These are phyloP conservation scores for Penicillium sp. DNA, from an alignment of 2,329 filamentous ascomycete genomes.

Conservation along the genomic window DNA sequence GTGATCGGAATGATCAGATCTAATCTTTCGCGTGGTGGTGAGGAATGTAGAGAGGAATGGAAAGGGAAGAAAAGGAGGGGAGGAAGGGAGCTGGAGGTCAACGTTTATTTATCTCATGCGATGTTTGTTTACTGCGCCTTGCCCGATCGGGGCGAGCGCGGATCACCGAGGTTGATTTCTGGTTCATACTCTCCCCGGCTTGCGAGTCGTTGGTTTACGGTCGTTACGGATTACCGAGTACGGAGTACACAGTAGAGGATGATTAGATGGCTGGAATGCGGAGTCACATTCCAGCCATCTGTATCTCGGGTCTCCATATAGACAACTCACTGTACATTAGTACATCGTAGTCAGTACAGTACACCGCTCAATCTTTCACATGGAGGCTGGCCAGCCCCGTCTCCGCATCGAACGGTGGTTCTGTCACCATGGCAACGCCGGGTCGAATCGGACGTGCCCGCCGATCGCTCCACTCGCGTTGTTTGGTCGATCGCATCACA, in stretches of 20 bases:
- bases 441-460: slow-evolving; percentile 19
- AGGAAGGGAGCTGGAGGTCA: slow-evolving; percentile 7
- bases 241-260: too few relatives aligned
- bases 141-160: slow-evolving; percentile 19
- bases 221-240: neutral
- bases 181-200: neutral
- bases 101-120: slow-evolving; percentile 26
- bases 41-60: slow-evolving; percentile 23
- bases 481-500: neutral
- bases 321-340: neutral
- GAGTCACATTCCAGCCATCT: neutral
- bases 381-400: slow-evolving; percentile 15
- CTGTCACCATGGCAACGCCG: slow-evolving; percentile 17
- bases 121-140: slow-evolving; percentile 23
- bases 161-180: slow-evolving; percentile 14
- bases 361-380: slow-evolving; percentile 10
- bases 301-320: neutral
- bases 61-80: slow-evolving; percentile 11
- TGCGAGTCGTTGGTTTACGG: neutral
- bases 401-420: slow-evolving; percentile 2
- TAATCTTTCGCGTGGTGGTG: slow-evolving; percentile 22
- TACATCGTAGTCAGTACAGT: neutral
- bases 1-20: slow-evolving; percentile 12
- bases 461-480: slow-evolving; percentile 2
- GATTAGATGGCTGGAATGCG: neutral